Base-by-base conservation (phyloP, 179 eudicot species). In the Carnegiea gigantea region DNA sequence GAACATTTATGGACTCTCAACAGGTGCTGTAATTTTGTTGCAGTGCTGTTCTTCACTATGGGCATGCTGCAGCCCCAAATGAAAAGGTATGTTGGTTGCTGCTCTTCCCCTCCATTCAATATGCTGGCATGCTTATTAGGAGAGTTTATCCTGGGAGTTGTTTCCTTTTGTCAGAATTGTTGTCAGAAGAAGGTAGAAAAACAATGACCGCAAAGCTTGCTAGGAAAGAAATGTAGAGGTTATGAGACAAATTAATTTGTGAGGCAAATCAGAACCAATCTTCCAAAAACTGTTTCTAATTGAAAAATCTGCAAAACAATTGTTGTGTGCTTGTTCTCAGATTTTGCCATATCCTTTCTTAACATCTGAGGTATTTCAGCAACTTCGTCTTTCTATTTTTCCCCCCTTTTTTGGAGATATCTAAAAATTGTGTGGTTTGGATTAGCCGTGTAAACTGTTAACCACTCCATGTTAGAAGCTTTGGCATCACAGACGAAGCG, bases 11-110 rank as follows among this genome's bases (percentile, higher is more conserved):
- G 23, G 46, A 38, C 80, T 33, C 36, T 33, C 38, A 33, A 49
- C 64, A 44, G 65, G 46, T 77, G 70, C 38, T 84, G 68, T 48
- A 14, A 70, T 74, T 77, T 57, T 71, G 57, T 38, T 48, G 75
- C 95, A 95, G 99, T 89, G 84, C 98, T 87, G 95, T 95, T 86
- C 99, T 95, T 80, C 99, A 95, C 86, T 95, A 95, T 83, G 99
- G 99, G 80, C 99, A 95, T 89, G 98, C 99, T 80, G 99, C 99
- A 38, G 97, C 99, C 84, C 99, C 99, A 85, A 95, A 95, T 89
- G 99, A 95, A 83, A 90, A 86, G 97, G 99, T 95, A 93, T 85
- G 91, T 43, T 86, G 71, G 9, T 54, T 70, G 74, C 57, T 21
- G 26, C 59, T 38, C 48, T 73, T 64, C 24, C 5, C 1, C 18